Base-by-base conservation (phyloP, 768 basidiomycete species). In the Lactifluus hygrophoroides region DNA sequence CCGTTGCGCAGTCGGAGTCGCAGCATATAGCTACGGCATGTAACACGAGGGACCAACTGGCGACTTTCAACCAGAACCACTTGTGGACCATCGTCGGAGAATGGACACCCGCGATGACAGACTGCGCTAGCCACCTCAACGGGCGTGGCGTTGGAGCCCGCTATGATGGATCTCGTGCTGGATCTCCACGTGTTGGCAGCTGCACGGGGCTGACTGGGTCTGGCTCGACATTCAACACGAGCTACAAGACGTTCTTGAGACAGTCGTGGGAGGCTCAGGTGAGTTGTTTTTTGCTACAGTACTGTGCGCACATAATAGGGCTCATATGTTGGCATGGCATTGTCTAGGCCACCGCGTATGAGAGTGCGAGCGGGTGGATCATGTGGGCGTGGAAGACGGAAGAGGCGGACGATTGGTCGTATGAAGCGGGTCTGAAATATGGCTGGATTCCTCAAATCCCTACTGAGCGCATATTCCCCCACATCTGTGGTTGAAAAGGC, bases 11-110 rank as follows among this genome's bases (percentile, higher is more conserved):
- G 71, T 73, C 73, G 50, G 62, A 80, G 54, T 68, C 75, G 34
- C 70, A 85, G 51, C 88, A 90, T 65, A 86, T 90, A 46, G 58
- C 71, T 45, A 67, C 76, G 1, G 85, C 85, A 3, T 92, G 90
- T 65, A 60, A 64, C 51, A 66, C 71, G 42, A 75, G 71, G 14
- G 69, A 73, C 17, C 64, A 73, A 2, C 76, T 91, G 9, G 68
- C 77, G 0, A 63, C 66, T 17, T 84, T 82, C 62, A 35, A 58
- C 21, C 5, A n/a, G 1, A 54, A 63, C 37, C 76, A 80, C 40
- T 77, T 94, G 32, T 93, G 90, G 91, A 76, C 81, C 17, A 75
- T 93, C 44, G 90, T 93, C 14, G 92, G 93, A 40, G 93, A 96
- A 73, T 96, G 89, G 85, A 83, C 86, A 0, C 79, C 87, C 3